Evolutionary conservation across 768 basidiomycete genomes (phyloP), one percentile per base, ranked within the genome.

Genomic region (Strobilomyces echinocephalus): DNA sequence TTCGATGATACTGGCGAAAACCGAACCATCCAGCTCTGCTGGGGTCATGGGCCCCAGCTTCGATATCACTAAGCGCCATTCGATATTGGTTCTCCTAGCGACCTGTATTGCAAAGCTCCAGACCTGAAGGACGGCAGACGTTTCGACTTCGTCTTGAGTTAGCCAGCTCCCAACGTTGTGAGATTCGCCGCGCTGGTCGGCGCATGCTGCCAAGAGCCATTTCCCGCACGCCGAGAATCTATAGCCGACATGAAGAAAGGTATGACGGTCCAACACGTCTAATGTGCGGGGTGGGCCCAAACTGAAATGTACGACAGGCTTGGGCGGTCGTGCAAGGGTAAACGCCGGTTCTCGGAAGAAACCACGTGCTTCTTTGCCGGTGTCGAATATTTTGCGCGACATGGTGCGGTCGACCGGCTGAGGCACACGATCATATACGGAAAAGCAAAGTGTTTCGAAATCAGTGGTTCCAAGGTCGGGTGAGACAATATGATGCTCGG

Each of bases 151-250:
- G 10, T 77, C 76, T 40, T 80, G 79, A n/a, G 76, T 77, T 24
- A 85, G 63, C 84, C 87, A 88, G 8, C 86, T 80, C 8, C 79
- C 81, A 26, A 84, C 63, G 55, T 88, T 82, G 60, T 87, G 81
- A 15, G 78, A 81, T 64, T 93, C 88, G 2, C 89, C 91, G 2
- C 85, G 76, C 64, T 91, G 82, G 63, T 94, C 91, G 7, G 88
- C 72, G 60, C 84, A 87, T 30, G 81, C 75, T n/a, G 82, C 81
- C 16, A 89, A 64, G 7, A 92, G 74, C 91, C 91, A 93, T 65
- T 85, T 86, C 10, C 84, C 79, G 53, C 85, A 87, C 5, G 66
- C 60, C 11, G 85, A 84, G 2, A 86, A 55, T 38, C 71, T 75
- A 66, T 94, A 94, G 3, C 82, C 91, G 36, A 92, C 76, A 64